Base-by-base conservation (phyloP, 768 basidiomycete genomes). In the Chlorophyllum brunneum region DNA sequence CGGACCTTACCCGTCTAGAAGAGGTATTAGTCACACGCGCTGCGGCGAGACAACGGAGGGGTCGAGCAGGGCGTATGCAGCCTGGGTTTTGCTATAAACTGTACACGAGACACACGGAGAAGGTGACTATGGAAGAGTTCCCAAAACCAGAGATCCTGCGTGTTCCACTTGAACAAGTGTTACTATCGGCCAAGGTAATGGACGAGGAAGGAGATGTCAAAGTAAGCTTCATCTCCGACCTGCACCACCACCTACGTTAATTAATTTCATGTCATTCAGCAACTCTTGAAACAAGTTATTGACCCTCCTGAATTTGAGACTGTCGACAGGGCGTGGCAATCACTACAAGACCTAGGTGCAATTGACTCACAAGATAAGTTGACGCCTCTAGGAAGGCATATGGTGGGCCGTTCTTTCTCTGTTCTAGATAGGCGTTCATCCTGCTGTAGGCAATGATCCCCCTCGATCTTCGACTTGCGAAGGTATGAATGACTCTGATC, bases 141-240 rank as follows among this genome's bases (percentile, higher is more conserved):
- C 84, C 93, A 5, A 71, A 85, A 0, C 95, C 95, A 0, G 95
- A 98, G 67, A 95, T 98, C 41, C 73, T 88, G 31, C 78, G 94
- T 15, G 87, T 90, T 4, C 91, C 94, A 2, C 68, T 98, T 23
- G 93, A 97, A 64, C 85, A 79, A 27, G 75, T 95, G 30, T 84
- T 84, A 4, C 69, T 98, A 49, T 81, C 86, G 3, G 86, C 93
- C 30, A 98, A 95, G 66, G 84, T 81, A 3, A 85, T 85, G 71
- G 72, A 85, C 41, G 83, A 86, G 61, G 72, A 85, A 7, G 85
- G 85, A 55, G 88, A 95, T 62, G 87, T 92, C 38, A 86, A 85
- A 67, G 88, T 84, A 45, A 16, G 61, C 41, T 51, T 65, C 51
- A 59, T 41, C 59, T 22, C 38, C 23, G 18, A 31, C n/a, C 8